Percentiles rank a stretch among this genome's conserved stretches.
Conservation (phyloP, 768 basidiomycete genomes). For the Amanita rimosa region DNA sequence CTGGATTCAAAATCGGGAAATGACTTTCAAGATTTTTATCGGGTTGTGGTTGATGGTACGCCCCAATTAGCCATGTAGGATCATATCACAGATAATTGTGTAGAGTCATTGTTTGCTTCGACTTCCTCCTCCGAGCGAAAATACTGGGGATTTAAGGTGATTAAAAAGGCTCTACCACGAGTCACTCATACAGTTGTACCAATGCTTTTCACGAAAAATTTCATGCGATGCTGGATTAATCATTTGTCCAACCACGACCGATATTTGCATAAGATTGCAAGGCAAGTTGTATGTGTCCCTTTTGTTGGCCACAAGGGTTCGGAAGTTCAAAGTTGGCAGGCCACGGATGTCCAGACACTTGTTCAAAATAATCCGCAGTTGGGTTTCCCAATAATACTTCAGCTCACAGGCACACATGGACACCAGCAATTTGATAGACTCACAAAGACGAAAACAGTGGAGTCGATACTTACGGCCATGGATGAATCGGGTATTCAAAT, state of each 20-base stretch:
- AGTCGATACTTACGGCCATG: conserved; percentile 69
- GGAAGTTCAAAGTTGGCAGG: conserved; percentile 28
- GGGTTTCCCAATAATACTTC: conserved; percentile 77
- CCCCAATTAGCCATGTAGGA: neutral
- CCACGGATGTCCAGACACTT: conserved; percentile 60
- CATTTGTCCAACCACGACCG: conserved; percentile 84
- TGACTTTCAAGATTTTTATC: conserved; percentile 86
- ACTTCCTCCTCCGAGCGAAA: conserved; percentile 82
- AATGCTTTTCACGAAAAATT: conserved; percentile 87
- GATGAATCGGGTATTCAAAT: conserved; percentile 60
- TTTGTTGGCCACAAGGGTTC: neutral
- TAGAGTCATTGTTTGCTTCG: conserved; percentile 81
- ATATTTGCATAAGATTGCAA: conserved; percentile 82
- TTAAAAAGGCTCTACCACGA: conserved; percentile 67
- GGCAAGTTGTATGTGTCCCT: conserved; percentile 52
- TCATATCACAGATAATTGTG: neutral
- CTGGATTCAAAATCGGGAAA: conserved; percentile 32
- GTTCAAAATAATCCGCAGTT: conserved; percentile 67
- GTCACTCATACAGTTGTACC: conserved; percentile 58
- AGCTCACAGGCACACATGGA: conserved; percentile 76
- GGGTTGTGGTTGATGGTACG: conserved; percentile 83
- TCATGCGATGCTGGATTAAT: conserved; percentile 96
- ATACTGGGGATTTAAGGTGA: conserved; percentile 93
- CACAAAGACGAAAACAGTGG: conserved; percentile 88
- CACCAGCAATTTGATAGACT: conserved; percentile 84